A percentile compares a stretch with the other conserved stretches of the same genome.
Conservation (phyloP, 768 basidiomycete species). For the Cubamyces sp. region DNA sequence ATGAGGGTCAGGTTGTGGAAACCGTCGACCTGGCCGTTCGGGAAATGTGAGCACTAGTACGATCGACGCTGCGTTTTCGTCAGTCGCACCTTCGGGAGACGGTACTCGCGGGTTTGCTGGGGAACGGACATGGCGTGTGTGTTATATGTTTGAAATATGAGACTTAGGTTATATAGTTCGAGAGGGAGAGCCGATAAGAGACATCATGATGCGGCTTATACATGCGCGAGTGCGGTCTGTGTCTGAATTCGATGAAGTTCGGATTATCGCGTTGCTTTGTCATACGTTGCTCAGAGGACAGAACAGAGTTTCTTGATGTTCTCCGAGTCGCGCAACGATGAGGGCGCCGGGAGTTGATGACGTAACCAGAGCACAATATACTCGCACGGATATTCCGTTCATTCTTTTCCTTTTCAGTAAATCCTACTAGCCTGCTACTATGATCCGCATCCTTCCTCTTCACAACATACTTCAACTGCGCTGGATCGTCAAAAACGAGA, state of each 20-base stretch:
- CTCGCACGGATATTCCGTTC: neutral
- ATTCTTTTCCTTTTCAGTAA: no score
- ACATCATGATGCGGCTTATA: no score
- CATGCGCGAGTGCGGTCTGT: no score
- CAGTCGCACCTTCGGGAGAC: conserved; percentile 28
- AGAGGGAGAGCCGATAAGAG: no score
- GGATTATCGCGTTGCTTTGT: neutral
- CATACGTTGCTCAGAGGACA: neutral
- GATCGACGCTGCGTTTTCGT: neutral
- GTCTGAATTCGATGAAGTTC: no score
- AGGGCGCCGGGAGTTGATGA: neutral
- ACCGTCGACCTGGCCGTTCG: conserved; percentile 27
- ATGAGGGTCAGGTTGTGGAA: conserved; percentile 36
- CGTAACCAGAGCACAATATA: conserved; percentile 5
- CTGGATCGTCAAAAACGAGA: no score
- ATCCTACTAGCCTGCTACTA: no score
- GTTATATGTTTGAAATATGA: no score
- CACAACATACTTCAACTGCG: no score
- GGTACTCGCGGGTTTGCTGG: conserved; percentile 30
- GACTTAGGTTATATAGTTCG: no score
- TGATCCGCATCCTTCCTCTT: no score
- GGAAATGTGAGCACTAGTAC: neutral
- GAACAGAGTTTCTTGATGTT: no score
- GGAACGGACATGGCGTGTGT: conserved; percentile 27
- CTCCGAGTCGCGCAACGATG: neutral